Base-by-base conservation (phyloP, 108 stramenopile species). In the Skeletonema potamos region DNA sequence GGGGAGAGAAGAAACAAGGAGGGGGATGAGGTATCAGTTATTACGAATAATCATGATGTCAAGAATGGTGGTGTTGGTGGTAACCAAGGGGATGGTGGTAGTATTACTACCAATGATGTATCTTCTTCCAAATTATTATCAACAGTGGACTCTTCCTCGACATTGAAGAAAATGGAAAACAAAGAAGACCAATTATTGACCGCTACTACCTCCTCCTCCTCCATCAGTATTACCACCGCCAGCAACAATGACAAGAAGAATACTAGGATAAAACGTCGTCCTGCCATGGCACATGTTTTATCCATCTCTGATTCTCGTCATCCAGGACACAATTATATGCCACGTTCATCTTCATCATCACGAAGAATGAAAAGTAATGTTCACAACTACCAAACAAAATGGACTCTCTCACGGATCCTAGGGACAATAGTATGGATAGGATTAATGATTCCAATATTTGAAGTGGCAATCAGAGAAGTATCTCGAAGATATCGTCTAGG, bases 401-500 rank as follows among this genome's bases (percentile, higher is more conserved):
- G 69, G 69, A 33, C 67, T 13, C 13, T 68, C n/a, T 28, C 59
- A 43, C 17, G 43, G 17, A 32, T 70, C 13, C 43, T 29, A 28
- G 59, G 69, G 27, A n/a, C 20, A 6, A 4, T 70, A 1, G 57
- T 70, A 1, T 70, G 69, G 41, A 33, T 60, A 44, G 44, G 41
- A 44, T 70, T 70, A 36, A 30, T 37, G 58, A 30, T 70, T 18
- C 69, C 69, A 15, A 44, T 70, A 32, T 18, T 70, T 18, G 69
- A 70, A 46, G 39, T 60, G 13, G 69, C 58, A 30, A 60, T 30
- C 18, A 37, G 69, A 36, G 43, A 60, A 57, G 18, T 59, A 17
- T 27, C 58, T 7, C 57, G 43, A 1, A 29, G 48, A 27, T 64
- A 46, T 44, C 41, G 44, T 4, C 29, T 64, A 29, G n/a, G 18